These are phyloP conservation scores for Debaryomyces nepalensis DNA, from an alignment of 1,139 yeast genomes.

Conservation along the genomic window DNA sequence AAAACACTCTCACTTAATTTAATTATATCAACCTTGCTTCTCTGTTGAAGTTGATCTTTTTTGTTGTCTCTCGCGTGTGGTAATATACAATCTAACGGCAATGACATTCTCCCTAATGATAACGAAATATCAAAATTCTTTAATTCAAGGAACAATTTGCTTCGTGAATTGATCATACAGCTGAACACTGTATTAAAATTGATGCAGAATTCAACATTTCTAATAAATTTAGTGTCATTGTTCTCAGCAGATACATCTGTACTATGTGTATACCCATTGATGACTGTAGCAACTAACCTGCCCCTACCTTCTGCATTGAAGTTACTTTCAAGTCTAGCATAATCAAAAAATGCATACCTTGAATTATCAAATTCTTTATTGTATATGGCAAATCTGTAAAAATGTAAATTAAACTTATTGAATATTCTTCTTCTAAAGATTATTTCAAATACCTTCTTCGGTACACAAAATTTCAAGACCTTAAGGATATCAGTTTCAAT, in stretches of 20 bases:
- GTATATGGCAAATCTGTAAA: slow-evolving; percentile 30
- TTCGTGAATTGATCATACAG: slow-evolving; percentile 24
- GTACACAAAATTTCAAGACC: slow-evolving; percentile 12
- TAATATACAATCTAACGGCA: slow-evolving; percentile 30
- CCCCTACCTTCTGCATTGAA: slow-evolving; percentile 26
- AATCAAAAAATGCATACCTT: slow-evolving; percentile 33
- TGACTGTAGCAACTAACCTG: slow-evolving; percentile 28
- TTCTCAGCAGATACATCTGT: slow-evolving; percentile 19
- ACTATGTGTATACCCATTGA: slow-evolving; percentile 37
- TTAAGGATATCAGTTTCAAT: background rate
- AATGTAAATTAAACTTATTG: slow-evolving; percentile 38
- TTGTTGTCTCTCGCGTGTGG: background rate
- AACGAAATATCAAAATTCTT: slow-evolving; percentile 25
- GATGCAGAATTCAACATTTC: slow-evolving; percentile 37
- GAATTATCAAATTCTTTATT: slow-evolving; percentile 24
- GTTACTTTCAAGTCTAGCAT: slow-evolving; percentile 33
- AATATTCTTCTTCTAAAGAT: slow-evolving; percentile 24
- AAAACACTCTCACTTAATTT: slow-evolving; percentile 1
- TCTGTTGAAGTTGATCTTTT: background rate
- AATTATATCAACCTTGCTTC: too few relatives aligned
- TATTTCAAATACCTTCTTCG: slow-evolving; percentile 19
- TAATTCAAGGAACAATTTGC: slow-evolving; percentile 18
- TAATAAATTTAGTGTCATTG: slow-evolving; percentile 27
- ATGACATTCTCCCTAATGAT: slow-evolving; percentile 31
- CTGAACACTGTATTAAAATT: slow-evolving; percentile 30